These are phyloP conservation scores for Fimicolochytrium jonesii DNA, from an alignment of 192 early-diverging fungal species.

Conservation along the genomic window DNA sequence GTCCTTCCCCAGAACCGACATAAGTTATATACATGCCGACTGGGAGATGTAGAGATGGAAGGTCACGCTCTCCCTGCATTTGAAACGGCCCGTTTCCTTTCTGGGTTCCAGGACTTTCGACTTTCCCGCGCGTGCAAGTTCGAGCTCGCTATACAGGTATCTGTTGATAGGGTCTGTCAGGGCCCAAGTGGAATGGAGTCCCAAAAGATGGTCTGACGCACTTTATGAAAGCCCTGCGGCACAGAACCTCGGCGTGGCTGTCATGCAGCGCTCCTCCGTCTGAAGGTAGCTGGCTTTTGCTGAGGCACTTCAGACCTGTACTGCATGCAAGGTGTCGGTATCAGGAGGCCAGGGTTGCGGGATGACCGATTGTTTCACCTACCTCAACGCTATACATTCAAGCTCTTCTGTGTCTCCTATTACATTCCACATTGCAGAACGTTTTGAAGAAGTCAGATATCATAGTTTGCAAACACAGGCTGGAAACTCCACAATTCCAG, in stretches of 20 bases:
- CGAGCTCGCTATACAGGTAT: not conserved
- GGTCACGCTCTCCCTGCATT: constrained; percentile 8
- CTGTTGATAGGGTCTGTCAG: not conserved
- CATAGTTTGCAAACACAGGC: not conserved
- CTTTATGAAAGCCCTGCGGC: constrained; percentile 70
- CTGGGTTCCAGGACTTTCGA: not conserved
- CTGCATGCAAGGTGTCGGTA: constrained; percentile 29
- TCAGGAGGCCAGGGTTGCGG: not conserved
- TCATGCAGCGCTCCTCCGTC: constrained; percentile 72
- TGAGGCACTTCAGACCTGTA: constrained; percentile 83
- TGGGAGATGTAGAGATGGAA: constrained; percentile 79
- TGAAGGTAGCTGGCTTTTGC: constrained; percentile 48
- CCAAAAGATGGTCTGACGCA: constrained; percentile 26
- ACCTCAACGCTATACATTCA: constrained; percentile 32
- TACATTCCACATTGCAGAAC: no score
- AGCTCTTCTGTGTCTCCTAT: not conserved
- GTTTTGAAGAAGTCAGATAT: not conserved
- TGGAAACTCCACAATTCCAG: not conserved
- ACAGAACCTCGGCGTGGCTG: constrained; percentile 86
- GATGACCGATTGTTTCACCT: not conserved
- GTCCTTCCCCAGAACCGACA: not conserved
- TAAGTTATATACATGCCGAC: constrained; percentile 50
- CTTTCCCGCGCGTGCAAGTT: constrained; percentile 11
- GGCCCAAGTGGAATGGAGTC: not conserved
- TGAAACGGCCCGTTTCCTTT: not conserved